Evolutionary conservation across 352 stramenopile genomes (phyloP).

Genomic region (Aphanomyces euteiches): DNA sequence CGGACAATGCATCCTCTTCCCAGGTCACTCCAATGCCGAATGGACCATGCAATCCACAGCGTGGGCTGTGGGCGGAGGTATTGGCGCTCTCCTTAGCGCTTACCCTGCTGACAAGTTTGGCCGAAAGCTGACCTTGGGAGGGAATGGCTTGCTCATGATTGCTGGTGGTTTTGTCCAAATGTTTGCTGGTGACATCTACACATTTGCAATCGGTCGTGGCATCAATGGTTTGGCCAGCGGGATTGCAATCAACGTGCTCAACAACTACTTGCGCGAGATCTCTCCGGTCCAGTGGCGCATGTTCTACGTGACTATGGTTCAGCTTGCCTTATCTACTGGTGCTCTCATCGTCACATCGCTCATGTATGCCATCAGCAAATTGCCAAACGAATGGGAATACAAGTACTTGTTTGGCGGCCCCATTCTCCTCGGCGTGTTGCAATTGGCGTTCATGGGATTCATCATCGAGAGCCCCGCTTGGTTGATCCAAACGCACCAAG

Average conservation of each 20-base stretch:
- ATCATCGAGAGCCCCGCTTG: conserved; percentile 42
- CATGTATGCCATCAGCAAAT: conserved; percentile 50
- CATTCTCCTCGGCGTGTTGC: conserved; percentile 46
- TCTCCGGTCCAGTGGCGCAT: conserved; percentile 34
- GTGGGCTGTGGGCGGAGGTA: conserved; percentile 55
- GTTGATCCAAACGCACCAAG: conserved; percentile 38
- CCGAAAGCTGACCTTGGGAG: conserved; percentile 41
- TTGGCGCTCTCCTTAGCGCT: conserved; percentile 44
- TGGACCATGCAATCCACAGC: conserved; percentile 55
- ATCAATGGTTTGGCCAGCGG: conserved; percentile 32
- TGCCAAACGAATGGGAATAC: conserved; percentile 39
- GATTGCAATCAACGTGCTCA: conserved; percentile 37
- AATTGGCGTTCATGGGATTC: conserved; percentile 37
- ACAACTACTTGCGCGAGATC: conserved; percentile 41
- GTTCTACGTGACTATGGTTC: conserved; percentile 36
- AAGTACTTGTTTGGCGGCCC: conserved; percentile 48
- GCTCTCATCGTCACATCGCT: conserved; percentile 41
- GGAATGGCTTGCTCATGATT: conserved; percentile 28
- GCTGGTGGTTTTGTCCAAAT: conserved; percentile 31
- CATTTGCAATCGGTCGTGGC: conserved; percentile 35
- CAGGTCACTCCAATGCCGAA: conserved; percentile 46
- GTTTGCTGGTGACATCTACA: conserved; percentile 31
- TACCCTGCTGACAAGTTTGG: conserved; percentile 42
- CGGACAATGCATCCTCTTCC: conserved; percentile 52
- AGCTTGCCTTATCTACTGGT: conserved; percentile 50